Evolutionary conservation across 345 rosid genomes (phyloP).

Genomic region (Limnanthes douglasii): DNA sequence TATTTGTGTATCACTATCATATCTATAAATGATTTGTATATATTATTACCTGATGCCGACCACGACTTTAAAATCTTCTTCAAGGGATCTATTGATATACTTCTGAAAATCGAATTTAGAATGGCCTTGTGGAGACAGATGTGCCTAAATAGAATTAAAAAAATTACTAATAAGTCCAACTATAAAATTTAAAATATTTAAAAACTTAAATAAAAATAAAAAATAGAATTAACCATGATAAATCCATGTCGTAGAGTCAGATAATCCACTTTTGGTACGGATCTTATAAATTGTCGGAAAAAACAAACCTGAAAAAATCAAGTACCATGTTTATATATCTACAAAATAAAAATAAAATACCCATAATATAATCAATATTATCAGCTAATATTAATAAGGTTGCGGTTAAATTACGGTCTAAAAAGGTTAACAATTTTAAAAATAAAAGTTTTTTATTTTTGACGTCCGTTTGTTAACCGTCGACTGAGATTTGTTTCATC

Average conservation of each 20-base stretch:
- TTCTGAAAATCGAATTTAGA: constrained; percentile 54
- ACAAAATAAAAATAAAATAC: not conserved
- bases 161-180: not conserved
- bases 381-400: not conserved
- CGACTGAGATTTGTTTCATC: no score
- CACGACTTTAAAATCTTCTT: constrained; percentile 78
- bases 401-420: no score
- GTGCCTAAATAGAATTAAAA: constrained; percentile 37
- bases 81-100: constrained; percentile 75
- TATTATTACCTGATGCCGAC: constrained; percentile 68
- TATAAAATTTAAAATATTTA: not conserved
- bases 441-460: no score
- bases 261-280: constrained; percentile 85
- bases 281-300: constrained; percentile 76
- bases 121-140: constrained; percentile 66
- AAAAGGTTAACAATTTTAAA: no score
- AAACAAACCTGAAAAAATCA: constrained; percentile 53
- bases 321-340: not conserved
- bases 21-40: no score
- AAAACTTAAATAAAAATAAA: not conserved
- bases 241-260: constrained; percentile 86
- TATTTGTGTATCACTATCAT: no score
- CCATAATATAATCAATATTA: not conserved
- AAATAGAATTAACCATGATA: constrained; percentile 33
- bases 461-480: no score